A percentile compares a stretch with the other conserved stretches of the same genome.
Conservation (phyloP, 352 stramenopile species). For the Globisporangium iwayamae region DNA sequence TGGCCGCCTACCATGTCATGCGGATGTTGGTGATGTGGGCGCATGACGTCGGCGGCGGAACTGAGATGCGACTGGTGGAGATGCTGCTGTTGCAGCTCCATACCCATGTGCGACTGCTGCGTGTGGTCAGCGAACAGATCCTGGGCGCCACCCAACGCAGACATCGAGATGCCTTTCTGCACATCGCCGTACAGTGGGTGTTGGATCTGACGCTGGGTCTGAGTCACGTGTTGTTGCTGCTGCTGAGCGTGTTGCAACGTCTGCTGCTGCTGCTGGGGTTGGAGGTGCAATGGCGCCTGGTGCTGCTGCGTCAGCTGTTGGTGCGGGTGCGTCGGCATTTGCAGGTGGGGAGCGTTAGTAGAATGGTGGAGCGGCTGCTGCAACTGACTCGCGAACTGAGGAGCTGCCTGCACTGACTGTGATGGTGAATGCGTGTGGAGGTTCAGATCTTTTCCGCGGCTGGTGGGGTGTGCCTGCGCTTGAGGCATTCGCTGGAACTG, state of each 20-base stretch:
- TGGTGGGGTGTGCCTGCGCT: constrained; percentile 1
- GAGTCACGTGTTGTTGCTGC: constrained; percentile 29
- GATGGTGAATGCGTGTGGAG: constrained; percentile 13
- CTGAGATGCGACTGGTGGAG: constrained; percentile 12
- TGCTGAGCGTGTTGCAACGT: constrained; percentile 12
- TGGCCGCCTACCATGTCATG: constrained; percentile 14
- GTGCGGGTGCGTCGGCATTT: constrained; percentile 33
- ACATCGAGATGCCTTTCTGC: constrained; percentile 47
- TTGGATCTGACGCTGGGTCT: constrained; percentile 29
- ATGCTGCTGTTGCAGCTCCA: constrained; percentile 38
- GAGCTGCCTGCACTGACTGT: constrained; percentile 6
- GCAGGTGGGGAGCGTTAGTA: constrained; percentile 28
- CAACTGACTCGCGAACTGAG: constrained; percentile 17
- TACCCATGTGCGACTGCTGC: constrained; percentile 48
- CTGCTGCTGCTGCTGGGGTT: constrained; percentile 31
- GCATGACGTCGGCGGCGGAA: constrained; percentile 28
- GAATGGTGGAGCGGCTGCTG: constrained; percentile 18
- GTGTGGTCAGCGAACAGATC: constrained; percentile 41
- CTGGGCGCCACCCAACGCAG: constrained; percentile 32
- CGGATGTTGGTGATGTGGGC: constrained; percentile 31
- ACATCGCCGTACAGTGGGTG: constrained; percentile 57
- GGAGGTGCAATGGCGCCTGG: constrained; percentile 32
- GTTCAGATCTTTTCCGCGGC: constrained; percentile 13
- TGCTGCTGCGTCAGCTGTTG: constrained; percentile 11
- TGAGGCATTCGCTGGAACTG: constrained; percentile 21